Percentiles rank a stretch among this genome's conserved stretches.
These are phyloP conservation scores for Fomitopsis serialis DNA, from an alignment of 768 basidiomycete genomes.

Conservation along the genomic window DNA sequence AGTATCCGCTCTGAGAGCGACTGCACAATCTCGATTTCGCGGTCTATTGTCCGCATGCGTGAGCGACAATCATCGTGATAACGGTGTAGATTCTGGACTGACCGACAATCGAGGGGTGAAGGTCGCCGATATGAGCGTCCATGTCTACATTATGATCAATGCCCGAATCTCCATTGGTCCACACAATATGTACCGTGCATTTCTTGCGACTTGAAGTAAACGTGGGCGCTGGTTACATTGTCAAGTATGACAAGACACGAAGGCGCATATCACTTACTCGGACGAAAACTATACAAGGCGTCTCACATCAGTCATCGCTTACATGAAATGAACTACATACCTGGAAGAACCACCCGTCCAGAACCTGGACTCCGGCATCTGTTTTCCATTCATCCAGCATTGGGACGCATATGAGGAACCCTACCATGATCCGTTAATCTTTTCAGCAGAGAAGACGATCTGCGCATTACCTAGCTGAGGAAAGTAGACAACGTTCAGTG, in stretches of 20 bases:
- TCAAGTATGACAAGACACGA: neutral
- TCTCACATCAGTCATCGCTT: neutral
- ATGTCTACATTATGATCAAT: slow-evolving; percentile 48
- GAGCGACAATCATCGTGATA: neutral
- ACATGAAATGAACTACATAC: slow-evolving; percentile 30
- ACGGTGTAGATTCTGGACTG: slow-evolving; percentile 11
- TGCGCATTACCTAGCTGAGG: slow-evolving; percentile 76
- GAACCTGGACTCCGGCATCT: slow-evolving; percentile 48
- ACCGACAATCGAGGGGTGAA: slow-evolving; percentile 82
- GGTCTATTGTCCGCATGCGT: slow-evolving; percentile 33
- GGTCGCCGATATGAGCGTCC: slow-evolving; percentile 85
- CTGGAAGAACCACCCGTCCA: slow-evolving; percentile 82
- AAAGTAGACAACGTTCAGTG: slow-evolving; percentile 87
- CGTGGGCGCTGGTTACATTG: no score
- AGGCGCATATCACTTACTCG: slow-evolving; percentile 42
- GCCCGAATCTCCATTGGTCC: neutral
- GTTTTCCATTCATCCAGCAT: slow-evolving; percentile 67
- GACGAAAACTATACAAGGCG: slow-evolving; percentile 61
- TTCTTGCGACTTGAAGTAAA: slow-evolving; percentile 84
- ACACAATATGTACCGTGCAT: slow-evolving; percentile 61
- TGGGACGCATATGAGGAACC: slow-evolving; percentile 75
- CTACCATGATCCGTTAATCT: slow-evolving; percentile 28
- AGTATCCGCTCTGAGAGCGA: slow-evolving; percentile 67
- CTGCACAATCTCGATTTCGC: slow-evolving; percentile 89
- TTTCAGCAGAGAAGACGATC: no score